Base-by-base conservation (phyloP, 768 basidiomycete genomes). In the Pleurotus tuoliensis region DNA sequence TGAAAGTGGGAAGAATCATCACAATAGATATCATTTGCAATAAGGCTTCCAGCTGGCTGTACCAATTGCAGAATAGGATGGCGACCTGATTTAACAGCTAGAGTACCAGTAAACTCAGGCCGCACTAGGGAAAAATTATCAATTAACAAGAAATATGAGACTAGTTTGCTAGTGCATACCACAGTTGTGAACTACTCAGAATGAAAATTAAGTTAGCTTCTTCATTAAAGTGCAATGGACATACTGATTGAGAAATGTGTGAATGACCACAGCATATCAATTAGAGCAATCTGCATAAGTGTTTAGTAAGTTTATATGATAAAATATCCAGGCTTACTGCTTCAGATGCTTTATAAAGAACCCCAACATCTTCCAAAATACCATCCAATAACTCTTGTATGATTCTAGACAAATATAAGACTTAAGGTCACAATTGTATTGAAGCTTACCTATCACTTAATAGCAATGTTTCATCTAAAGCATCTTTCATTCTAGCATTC, bases 201-300 rank as follows among this genome's bases (percentile, higher is more conserved):
- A 20, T 13, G 47, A 16, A 56, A 45, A 30, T 16, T 9, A 34
- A 34, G 30, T 34, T 9, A 34, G 30, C 11, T 34, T 34, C 30
- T 34, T 34, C 8, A 34, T 30, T 39, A 30, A 11, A 18, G 22
- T 22, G 15, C 13, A 43, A 44, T 1, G 30, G 15, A 69, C 88
- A 64, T 66, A 94, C 93, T 78, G 48, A 90, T 92, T 3, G 94
- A 86, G 8, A 80, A 73, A 66, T 94, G 87, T 0, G 95, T 87
- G 67, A 94, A 96, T 4, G 91, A 85, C 82, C 89, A 89, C 2
- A 98, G 70, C 78, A 98, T 88, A 65, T 99, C 97, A 1, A 96
- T 71, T 55, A 94, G 73, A 0, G 94, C 92, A 16, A 97, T 80
- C 92, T 94, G 47, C 11, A 47, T 9, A 46, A 5, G 20, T 16